Base-by-base conservation (phyloP, 192 early-diverging fungal species). In the Allomyces macrogynus region DNA sequence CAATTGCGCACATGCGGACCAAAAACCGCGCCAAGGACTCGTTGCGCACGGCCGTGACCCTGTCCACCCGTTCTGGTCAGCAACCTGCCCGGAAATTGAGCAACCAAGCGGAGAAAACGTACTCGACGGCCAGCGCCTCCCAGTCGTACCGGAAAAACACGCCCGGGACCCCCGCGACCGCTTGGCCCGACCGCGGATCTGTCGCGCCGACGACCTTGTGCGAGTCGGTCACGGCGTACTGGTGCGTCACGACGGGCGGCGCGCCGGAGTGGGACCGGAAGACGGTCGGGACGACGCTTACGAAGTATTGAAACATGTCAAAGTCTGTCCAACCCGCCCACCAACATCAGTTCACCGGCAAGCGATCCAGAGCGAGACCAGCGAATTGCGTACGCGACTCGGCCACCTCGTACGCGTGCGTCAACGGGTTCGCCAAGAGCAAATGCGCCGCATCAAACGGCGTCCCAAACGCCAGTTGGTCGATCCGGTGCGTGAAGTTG, bases 401-500 rank as follows among this genome's bases (percentile, higher is more conserved):
- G 4, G 89, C 72, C 7, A 83, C 64, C 67, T 93, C 88, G 44
- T 88, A 67, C 49, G 83, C 89, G 61, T 82, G 70, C 73, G 94
- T 92, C 23, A 97, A 73, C 63, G 94, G 94, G 71, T 95, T 95
- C 43, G 83, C 74, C 23, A 97, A 68, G 12, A 20, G 3, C 49
- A 57, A 3, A 2, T 57, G 12, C 16, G 49, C 74, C 44, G 76
- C 84, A 2, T 91, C 91, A 69, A 94, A 95, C 43, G 86, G 69
- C 10, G 72, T 73, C 42, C 94, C 94, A 76, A 94, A 97, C 1
- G 91, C 93, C 25, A 97, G 76, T 71, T 89, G 84, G 66, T 93
- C 87, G 49, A 97, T 89, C 60, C 86, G 83, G 74, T 97, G 94
- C 0, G 92, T 94, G 71, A 97, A 93, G 73, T 97, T 97, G 73